Conservation (phyloP, 1,284 basidiomycete species). For the Taiwanofungus camphoratus region DNA sequence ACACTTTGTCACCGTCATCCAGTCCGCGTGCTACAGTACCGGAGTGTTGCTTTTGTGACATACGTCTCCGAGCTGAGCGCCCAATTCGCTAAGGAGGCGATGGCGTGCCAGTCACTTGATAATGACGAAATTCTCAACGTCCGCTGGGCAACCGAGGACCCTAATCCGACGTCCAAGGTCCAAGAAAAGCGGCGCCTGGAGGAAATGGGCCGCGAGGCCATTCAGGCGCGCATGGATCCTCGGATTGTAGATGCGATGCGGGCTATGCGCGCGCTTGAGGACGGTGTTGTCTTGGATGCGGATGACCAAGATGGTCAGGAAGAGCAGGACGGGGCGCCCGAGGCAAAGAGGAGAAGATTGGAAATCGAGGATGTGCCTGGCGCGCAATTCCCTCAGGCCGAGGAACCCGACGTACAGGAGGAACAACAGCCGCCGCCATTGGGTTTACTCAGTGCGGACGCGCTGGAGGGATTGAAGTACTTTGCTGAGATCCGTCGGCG, state of each 20-base stretch:
- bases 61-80: conserved; percentile 85
- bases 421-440: conserved; percentile 27
- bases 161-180: conserved; percentile 84
- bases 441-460: conserved; percentile 72
- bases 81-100: conserved; percentile 97
- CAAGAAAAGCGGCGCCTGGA: conserved; percentile 79
- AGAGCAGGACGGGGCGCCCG: conserved; percentile 28
- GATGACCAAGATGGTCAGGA: conserved; percentile 32
- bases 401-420: conserved; percentile 17
- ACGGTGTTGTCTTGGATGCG: conserved; percentile 57
- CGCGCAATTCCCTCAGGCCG: conserved; percentile 37
- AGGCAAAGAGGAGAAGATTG: conserved; percentile 29
- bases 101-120: conserved; percentile 98
- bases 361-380: conserved; percentile 26
- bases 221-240: conserved; percentile 78
- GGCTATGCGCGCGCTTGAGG: conserved; percentile 77
- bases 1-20: conserved; percentile 7
- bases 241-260: conserved; percentile 84
- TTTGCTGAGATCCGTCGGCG: conserved; percentile 75
- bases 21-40: conserved; percentile 91
- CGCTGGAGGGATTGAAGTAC: conserved; percentile 81
- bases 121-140: conserved; percentile 98
- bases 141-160: conserved; percentile 96
- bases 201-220: conserved; percentile 78
- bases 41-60: conserved; percentile 96